phyloP scores from a whole-genome alignment of 148 eudicot species.

The Nepenthes mirabilis region DNA sequence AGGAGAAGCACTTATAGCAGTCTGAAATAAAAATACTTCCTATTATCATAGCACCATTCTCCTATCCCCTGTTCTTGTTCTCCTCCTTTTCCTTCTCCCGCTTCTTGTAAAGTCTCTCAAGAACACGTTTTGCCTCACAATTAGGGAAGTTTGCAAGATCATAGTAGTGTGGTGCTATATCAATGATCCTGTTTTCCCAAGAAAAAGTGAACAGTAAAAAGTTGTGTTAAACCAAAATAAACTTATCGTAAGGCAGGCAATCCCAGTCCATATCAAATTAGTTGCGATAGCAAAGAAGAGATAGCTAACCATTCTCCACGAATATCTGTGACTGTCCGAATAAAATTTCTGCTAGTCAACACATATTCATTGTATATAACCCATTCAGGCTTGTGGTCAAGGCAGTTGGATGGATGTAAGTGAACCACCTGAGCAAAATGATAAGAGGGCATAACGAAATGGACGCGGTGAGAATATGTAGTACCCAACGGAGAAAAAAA shows the following conservation, averaged over 20 bases:
- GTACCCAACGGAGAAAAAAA: not conserved
- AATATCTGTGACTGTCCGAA: slow-evolving; percentile 90
- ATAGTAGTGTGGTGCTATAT: slow-evolving; percentile 55
- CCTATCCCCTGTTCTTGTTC: slow-evolving; percentile 10
- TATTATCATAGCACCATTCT: no score
- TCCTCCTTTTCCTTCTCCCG: slow-evolving; percentile 39
- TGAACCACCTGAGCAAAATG: slow-evolving; percentile 41
- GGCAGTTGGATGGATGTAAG: slow-evolving; percentile 94
- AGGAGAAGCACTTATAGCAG: no score
- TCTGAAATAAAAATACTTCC: no score
- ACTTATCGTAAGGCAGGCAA: not conserved
- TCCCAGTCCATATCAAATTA: no score
- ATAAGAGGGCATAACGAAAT: no score
- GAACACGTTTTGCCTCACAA: slow-evolving; percentile 56
- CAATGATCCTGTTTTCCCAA: slow-evolving; percentile 39
- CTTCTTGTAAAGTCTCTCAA: slow-evolving; percentile 52
- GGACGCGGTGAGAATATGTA: no score
- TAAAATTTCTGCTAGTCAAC: slow-evolving; percentile 80
- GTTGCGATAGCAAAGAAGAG: no score
- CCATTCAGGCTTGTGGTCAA: slow-evolving; percentile 99
- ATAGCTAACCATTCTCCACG: slow-evolving; percentile 87
- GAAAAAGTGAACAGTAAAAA: not conserved
- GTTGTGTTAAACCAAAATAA: not conserved
- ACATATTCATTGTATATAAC: slow-evolving; percentile 97
- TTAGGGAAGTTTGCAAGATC: slow-evolving; percentile 61